Conservation (phyloP, 257 asterid species). For the Nemophila menziesii region DNA sequence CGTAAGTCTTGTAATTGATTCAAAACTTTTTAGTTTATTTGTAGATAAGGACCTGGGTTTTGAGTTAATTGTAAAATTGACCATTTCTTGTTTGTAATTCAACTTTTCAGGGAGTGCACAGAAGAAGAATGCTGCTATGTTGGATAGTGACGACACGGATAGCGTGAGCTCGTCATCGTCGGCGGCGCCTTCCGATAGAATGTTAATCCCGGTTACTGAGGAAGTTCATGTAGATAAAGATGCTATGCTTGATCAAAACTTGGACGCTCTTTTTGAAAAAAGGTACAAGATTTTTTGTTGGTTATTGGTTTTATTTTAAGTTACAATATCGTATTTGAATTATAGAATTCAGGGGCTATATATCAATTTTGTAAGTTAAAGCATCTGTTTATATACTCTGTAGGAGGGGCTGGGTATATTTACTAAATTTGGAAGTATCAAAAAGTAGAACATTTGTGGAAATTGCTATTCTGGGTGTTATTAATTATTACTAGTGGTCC, state of each 20-base stretch:
- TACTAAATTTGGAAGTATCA: background rate
- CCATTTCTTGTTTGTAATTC: background rate
- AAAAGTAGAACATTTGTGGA: background rate
- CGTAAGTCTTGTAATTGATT: conserved; percentile 32
- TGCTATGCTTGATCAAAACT: conserved; percentile 48
- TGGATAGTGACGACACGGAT: conserved; percentile 80
- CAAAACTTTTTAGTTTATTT: conserved; percentile 4
- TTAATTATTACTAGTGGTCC: background rate
- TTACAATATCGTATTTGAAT: no score
- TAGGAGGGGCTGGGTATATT: no score
- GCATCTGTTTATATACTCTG: no score
- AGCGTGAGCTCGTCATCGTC: conserved; percentile 58
- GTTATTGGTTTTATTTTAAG: background rate
- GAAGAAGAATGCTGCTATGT: conserved; percentile 60
- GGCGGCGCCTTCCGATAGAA: conserved; percentile 31
- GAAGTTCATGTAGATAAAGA: conserved; percentile 57
- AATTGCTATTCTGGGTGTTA: background rate
- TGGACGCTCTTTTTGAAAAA: conserved; percentile 86
- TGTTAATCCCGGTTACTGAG: conserved; percentile 27
- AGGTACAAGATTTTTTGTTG: conserved; percentile 34
- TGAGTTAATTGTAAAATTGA: background rate
- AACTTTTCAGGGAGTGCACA: conserved; percentile 49
- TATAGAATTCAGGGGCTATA: no score
- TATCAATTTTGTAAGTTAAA: no score
- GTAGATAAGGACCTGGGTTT: background rate